phyloP scores from a whole-genome alignment of 2,329 filamentous ascomycete species.

The Talaromyces marneffei region DNA sequence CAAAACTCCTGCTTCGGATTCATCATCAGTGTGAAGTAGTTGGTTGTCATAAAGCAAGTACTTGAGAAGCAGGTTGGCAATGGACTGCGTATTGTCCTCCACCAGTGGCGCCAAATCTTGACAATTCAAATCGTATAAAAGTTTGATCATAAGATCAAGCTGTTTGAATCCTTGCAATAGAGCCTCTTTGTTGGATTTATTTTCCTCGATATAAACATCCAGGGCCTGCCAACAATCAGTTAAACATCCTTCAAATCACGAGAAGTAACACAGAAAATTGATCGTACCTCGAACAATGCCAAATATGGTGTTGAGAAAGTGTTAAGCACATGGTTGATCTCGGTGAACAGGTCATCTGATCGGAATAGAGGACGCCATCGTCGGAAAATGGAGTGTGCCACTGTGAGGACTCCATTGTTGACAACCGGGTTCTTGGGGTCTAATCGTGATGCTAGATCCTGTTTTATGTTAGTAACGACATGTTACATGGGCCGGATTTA shows the following conservation, averaged over 20 bases:
- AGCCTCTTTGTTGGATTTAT: slow-evolving; percentile 66
- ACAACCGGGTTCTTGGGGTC: slow-evolving; percentile 73
- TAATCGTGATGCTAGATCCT: slow-evolving; percentile 84
- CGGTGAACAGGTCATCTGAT: slow-evolving; percentile 84
- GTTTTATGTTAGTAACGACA: background rate
- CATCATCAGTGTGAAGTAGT: slow-evolving; percentile 77
- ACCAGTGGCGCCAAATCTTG: slow-evolving; percentile 94
- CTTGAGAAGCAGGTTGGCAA: slow-evolving; percentile 79
- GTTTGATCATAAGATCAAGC: slow-evolving; percentile 80
- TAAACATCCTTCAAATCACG: background rate
- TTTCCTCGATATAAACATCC: slow-evolving; percentile 59
- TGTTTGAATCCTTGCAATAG: slow-evolving; percentile 77
- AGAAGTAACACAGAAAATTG: background rate
- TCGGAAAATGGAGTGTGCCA: slow-evolving; percentile 96
- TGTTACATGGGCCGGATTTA: background rate
- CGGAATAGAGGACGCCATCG: slow-evolving; percentile 91
- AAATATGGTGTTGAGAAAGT: slow-evolving; percentile 83
- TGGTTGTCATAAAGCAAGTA: slow-evolving; percentile 86
- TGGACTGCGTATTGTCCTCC: slow-evolving; percentile 74
- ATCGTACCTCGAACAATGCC: slow-evolving; percentile 63
- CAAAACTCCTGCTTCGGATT: slow-evolving; percentile 76
- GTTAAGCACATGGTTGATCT: slow-evolving; percentile 90
- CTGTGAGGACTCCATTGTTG: slow-evolving; percentile 92
- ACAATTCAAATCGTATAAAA: slow-evolving; percentile 94
- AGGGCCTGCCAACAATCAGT: slow-evolving; percentile 34